Base-by-base conservation (phyloP, 257 asterid genomes). In the Paraleonurus japonicus region DNA sequence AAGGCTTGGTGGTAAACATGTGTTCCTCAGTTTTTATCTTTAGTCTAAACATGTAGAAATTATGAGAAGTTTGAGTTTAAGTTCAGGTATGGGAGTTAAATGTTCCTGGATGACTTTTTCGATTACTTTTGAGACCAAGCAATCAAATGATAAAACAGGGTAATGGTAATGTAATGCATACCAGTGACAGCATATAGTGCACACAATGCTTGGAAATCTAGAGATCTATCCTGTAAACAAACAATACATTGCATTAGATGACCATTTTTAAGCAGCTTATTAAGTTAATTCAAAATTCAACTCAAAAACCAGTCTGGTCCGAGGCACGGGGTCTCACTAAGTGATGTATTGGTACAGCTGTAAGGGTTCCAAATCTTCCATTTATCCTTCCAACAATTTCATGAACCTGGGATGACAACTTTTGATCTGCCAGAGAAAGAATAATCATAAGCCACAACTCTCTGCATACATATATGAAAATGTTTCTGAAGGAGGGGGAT, bases 341-440 rank as follows among this genome's bases (percentile, higher is more conserved):
- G 86, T 92, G 98, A 77, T 92, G 98, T 71, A 92, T 87, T 27
- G 98, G 98, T 50, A 92, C 98, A 64, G 93, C 79, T 58, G 90
- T 84, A 66, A 88, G 84, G 62, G 93, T 73, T 78, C 98, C 98
- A 72, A 92, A 92, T 83, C 96, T 89, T 57, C 96, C 97, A 73
- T 92, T 92, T 78, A 92, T 90, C 88, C 98, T 86, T 43, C 97
- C 97, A 81, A 92, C 98, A 75, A 92, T 90, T 80, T 92, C 98
- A 81, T 90, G 98, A 84, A 92, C 98, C 76, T 92, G 96, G 62
- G 96, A 84, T 23, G 98, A 85, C 61, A 89, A 86, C 82, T 85
- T 92, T 76, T 89, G 96, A 86, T 92, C 98, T 92, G 85, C 76
- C 74, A 80, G 15, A 80, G 27, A 82, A 67, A 24, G 16, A 61